Evolutionary conservation across 345 rosid genomes (phyloP), one percentile per base, ranked within the genome.

Genomic region (Arabidopsis suecica): DNA sequence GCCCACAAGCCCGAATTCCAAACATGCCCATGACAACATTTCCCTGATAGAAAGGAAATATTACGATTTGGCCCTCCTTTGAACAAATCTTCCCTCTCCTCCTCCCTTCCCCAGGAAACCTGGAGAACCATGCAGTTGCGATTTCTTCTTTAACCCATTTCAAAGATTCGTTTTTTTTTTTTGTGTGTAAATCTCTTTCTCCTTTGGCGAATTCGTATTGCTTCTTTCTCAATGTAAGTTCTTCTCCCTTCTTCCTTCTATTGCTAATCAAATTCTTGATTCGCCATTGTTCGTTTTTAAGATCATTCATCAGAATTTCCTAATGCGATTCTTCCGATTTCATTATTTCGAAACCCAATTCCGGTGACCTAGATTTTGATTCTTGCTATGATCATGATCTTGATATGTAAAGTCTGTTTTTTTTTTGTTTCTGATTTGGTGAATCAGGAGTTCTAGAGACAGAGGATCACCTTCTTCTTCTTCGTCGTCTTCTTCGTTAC

Each of bases 381-480:
- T 50, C 32, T 50, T 16, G 18, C 10, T 11, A 20, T 33, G 22
- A n/a, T 25, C 58, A 5, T 1, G 33, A 25, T 53, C 36, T 11
- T 37, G 40, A 5, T 11, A 41, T 45, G 50, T 6, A 47, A 8
- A 47, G 0, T 56, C 38, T 8, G 3, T 49, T 16, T 16, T n/a
- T n/a, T 14, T 4, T 30, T 5, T 10, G n/a, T 18, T 64, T 44
- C 7, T 3, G 25, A 13, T 38, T 4, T 49, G 51, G 23, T 68
- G 7, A 28, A 69, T 34, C 73, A 78, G 81, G 81, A 72, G 42
- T 66, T 72, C 36, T 33, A 65, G 63, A 71, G 65, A 65, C 63
- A 58, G 38, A 58, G 73, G 22, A 65, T 65, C 51, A 6, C 10
- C 38, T 8, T 12, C 71, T 42, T 37, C 69, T 9, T 49, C 58